Base-by-base conservation (phyloP, 108 stramenopile genomes). In the Cyclostephanos invisitatus region DNA sequence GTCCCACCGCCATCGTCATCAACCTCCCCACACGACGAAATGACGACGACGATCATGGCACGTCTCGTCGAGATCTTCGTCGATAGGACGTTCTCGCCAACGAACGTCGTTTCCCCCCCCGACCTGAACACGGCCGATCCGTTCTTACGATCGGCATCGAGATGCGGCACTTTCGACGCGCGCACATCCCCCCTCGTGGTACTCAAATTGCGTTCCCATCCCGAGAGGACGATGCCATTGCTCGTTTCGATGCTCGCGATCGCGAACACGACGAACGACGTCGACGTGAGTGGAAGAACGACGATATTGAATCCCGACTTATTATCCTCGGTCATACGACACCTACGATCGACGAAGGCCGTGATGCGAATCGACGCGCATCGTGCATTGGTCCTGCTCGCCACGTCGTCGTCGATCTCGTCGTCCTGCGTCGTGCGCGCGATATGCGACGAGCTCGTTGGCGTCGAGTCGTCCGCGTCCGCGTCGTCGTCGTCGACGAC, bases 281-380 rank as follows among this genome's bases (percentile, higher is more conserved):
- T 56, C 46, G 17, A 7, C 29, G n/a, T 3, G 0, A 17, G 14
- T 44, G 56, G 20, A 57, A 73, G 60, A 32, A 14, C 44, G 56
- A 59, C 7, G 25, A 9, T 32, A 32, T n/a, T n/a, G 51, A 27
- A 42, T 18, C 50, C 67, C n/a, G 61, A 69, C 21, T 48, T 79
- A 20, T 15, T 74, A 2, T 12, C 78, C 10, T 72, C 73, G 15
- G 49, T 44, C 17, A 74, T 67, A 21, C 74, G 68, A 47, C 82
- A 79, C 44, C 66, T 83, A 29, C 69, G 73, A 64, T 83, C 82
- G 10, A 40, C 73, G 25, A 83, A 82, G 50, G 48, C 38, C 4
- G 58, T 62, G 22, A 65, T 82, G 72, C 67, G 82, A 5, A n/a
- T n/a, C 7, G 22, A 55, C 29, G 77, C 82, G 32, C 65, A 20